Base-by-base conservation (phyloP, 306 rosid species). In the Hylodesmum podocarpum region DNA sequence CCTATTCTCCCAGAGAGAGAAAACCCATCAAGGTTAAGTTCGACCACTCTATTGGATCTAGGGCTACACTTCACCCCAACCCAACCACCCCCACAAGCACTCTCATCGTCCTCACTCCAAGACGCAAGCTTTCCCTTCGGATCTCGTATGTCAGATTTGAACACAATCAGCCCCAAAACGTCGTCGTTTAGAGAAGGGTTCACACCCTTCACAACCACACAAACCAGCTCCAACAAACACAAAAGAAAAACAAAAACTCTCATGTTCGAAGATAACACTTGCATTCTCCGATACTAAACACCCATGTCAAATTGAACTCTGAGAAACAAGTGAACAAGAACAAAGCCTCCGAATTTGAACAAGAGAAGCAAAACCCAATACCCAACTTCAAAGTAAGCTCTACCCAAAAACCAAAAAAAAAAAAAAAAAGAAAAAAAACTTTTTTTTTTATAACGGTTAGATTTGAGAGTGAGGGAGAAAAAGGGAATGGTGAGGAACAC, bases 31-130 rank as follows among this genome's bases (percentile, higher is more conserved):
- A 96, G 99, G 84, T 83, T 84, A 78, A 96, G 84, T 88, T 96
- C 99, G 0, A 84, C 78, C 62, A 90, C 98, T 44, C 92, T 82
- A 76, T 87, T 91, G 85, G 98, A 96, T 96, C 98, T 92, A 70
- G 99, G 89, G 86, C 83, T 89, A 82, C 99, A 96, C 84, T 78
- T 88, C 66, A 96, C 84, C 16, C 96, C 99, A 41, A 53, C 85
- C 99, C 99, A 96, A 4, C 75, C 19, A 40, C 79, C 78, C 11
- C 75, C 81, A 68, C 99, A 96, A 5, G 96, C 87, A 34, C 47
- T 89, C 55, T 91, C 92, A 31, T 92, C 98, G 55, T 91, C 99
- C 87, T 96, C 99, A 70, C 80, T 92, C 99, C 99, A 96, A 41
- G 96, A 84, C 0, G 61, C 53, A 0, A 96, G 81, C 81, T 86